These are phyloP conservation scores for Fusarium sp. DNA, from an alignment of 2,329 filamentous ascomycete genomes.

Conservation along the genomic window DNA sequence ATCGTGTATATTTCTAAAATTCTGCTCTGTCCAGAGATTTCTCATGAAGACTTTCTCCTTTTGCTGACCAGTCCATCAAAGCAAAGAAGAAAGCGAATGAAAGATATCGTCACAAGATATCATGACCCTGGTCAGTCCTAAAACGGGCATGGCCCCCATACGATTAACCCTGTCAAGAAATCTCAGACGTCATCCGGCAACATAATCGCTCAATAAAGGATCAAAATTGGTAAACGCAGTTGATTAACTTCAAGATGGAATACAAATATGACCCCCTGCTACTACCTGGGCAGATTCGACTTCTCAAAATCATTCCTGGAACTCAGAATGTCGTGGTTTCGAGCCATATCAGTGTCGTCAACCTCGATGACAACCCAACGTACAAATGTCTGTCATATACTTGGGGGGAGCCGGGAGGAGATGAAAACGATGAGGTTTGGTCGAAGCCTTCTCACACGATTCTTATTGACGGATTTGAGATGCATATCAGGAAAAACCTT, in stretches of 20 bases:
- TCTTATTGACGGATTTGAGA: background rate
- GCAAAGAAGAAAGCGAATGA: background rate
- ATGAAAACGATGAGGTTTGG: background rate
- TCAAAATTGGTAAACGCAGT: background rate
- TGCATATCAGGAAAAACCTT: background rate
- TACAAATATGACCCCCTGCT: background rate
- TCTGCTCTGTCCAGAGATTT: background rate
- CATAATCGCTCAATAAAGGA: background rate
- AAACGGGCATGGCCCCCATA: background rate
- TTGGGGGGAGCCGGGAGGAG: background rate
- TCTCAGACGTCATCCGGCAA: background rate
- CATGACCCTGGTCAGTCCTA: background rate
- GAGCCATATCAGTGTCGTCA: background rate
- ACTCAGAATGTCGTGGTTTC: background rate
- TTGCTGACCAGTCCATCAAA: background rate
- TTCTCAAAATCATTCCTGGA: background rate
- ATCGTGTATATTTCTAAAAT: background rate
- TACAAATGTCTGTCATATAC: conserved; percentile 3
- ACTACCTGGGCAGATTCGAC: background rate
- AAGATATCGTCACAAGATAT: background rate
- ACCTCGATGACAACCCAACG: background rate
- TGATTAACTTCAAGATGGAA: background rate
- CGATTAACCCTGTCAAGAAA: background rate
- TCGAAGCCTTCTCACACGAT: background rate
- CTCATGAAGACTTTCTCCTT: background rate